These are phyloP conservation scores for Phytophthora pinifolia DNA, from an alignment of 352 stramenopile genomes.

Conservation along the genomic window DNA sequence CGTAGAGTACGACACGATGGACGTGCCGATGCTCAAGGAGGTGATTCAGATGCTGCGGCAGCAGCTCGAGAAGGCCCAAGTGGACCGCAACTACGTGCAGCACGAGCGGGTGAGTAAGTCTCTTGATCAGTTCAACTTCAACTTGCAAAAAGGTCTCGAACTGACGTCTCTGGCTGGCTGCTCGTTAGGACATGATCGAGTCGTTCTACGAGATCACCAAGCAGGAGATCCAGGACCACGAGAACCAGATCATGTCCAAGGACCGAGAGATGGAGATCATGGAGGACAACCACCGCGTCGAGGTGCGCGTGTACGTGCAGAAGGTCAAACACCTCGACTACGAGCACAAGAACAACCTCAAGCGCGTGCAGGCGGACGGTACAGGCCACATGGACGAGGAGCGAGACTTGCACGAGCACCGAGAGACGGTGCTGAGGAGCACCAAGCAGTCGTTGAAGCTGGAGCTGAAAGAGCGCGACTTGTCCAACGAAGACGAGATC, in stretches of 20 bases:
- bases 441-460: conserved; percentile 78
- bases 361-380: conserved; percentile 73
- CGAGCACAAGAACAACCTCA: conserved; percentile 94
- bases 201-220: conserved; percentile 95
- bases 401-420: conserved; percentile 61
- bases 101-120: conserved; percentile 78
- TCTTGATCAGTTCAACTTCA: conserved; percentile 8
- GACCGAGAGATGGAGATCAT: conserved; percentile 96
- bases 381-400: conserved; percentile 76
- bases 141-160: conserved; percentile 5
- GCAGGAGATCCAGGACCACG: conserved; percentile 89
- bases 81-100: conserved; percentile 95
- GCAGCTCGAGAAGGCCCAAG: conserved; percentile 89
- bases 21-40: conserved; percentile 92
- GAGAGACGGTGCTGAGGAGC: conserved; percentile 62
- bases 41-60: conserved; percentile 92
- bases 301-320: conserved; percentile 93
- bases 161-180: background rate
- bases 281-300: conserved; percentile 94
- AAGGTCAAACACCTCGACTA: conserved; percentile 96
- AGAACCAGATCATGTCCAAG: conserved; percentile 91
- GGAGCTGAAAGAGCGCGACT: conserved; percentile 81
- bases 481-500: conserved; percentile 89
- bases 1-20: conserved; percentile 92
- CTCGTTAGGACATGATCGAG: conserved; percentile 91